Base-by-base conservation (phyloP, 257 asterid genomes). In the Anisodus acutangulus region DNA sequence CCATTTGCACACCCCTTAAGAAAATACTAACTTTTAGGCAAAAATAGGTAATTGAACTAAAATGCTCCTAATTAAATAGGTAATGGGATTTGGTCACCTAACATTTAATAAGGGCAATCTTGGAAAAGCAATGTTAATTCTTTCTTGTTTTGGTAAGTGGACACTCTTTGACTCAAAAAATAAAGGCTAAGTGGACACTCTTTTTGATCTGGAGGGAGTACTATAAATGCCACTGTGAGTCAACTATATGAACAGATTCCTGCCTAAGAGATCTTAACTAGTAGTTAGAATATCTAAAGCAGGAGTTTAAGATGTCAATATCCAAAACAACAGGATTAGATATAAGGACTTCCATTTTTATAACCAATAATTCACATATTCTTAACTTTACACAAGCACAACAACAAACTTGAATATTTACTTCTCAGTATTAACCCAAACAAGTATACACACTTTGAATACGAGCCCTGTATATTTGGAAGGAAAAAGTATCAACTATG, bases 281-380 rank as follows among this genome's bases (percentile, higher is more conserved):
- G 62, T 26, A 51, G 26, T 54, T 53, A 8, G 64, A 51, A 53
- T 76, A 76, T 76, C 63, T 76, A 22, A 53, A 76, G 45, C 63
- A 53, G 49, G 41, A 76, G 41, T 31, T 76, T 8, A 51, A 76
- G 49, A 78, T 53, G 64, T 47, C 81, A 78, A 11, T 1, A 74
- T 13, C 62, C n/a, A 12, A 49, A 47, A 74, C 39, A n/a, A 71
- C 15, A 53, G 13, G 49, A 78, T 4, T 15, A 74, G 81, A 78
- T 12, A 53, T 13, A 78, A 26, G 45, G 64, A 78, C 26, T 26
- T 31, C 47, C 13, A 35, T 53, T 78, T 26, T 13, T 15, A 2
- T 78, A 53, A 8, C 8, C 8, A 78, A 78, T 53, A 15, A 26
- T 7, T 26, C 7, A 53, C 47, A 78, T 1, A 53, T 26, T 26